phyloP scores from a whole-genome alignment of 371 early-diverging fungal species.

The Saksenaea vasiformis region DNA sequence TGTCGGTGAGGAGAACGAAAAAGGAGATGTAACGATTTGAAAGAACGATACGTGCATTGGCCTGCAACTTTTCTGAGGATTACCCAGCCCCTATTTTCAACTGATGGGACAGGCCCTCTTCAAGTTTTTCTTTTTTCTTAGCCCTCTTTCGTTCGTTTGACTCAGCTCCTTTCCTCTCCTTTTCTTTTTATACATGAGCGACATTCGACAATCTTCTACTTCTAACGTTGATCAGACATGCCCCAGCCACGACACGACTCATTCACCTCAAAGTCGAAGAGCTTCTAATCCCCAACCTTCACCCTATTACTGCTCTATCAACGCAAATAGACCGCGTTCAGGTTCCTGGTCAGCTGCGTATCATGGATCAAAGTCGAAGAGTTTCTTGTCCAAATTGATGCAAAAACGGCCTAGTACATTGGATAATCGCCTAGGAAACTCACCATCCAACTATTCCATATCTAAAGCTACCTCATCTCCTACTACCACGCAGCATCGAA shows the following conservation, averaged over 20 bases:
- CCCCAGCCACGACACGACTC: constrained; percentile 1
- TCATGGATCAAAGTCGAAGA: background rate
- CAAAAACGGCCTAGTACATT: background rate
- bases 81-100: constrained; percentile 3
- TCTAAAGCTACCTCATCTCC: background rate
- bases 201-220: background rate
- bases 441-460: background rate
- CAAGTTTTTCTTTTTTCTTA: background rate
- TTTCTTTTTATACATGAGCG: constrained; percentile 1
- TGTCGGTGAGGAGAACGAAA: constrained; percentile 6
- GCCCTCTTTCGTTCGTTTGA: background rate
- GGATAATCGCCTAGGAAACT: constrained; percentile 1
- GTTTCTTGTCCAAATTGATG: background rate
- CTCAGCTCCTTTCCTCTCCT: constrained; percentile 6
- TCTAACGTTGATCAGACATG: constrained; percentile 1
- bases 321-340: constrained; percentile 11
- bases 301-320: background rate
- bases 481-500: background rate
- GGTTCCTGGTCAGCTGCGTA: constrained; percentile 11
- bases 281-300: constrained; percentile 1
- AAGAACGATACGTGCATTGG: constrained; percentile 6
- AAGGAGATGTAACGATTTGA: constrained; percentile 2
- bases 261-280: background rate
- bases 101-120: background rate
- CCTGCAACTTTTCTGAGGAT: background rate